Conservation (phyloP, 1,284 basidiomycete species). For the Phellopilus nigrolimitatus region DNA sequence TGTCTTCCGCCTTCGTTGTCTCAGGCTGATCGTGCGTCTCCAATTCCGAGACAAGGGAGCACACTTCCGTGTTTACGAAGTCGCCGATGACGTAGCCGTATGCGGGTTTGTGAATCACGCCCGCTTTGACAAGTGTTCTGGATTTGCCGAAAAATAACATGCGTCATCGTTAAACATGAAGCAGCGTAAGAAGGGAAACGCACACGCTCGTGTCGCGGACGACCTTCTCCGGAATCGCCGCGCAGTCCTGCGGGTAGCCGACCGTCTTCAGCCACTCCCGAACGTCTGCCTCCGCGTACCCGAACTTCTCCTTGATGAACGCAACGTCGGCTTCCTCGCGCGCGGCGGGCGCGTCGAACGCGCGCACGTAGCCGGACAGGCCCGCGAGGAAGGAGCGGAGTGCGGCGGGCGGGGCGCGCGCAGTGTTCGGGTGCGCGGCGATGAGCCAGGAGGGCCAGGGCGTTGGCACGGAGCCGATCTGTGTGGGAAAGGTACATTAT, state of each 20-base stretch:
- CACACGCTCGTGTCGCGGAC: constrained; percentile 69
- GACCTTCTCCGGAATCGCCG: constrained; percentile 56
- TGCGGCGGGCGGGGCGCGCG: constrained; percentile 45
- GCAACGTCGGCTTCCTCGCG: constrained; percentile 61
- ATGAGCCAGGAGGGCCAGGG: constrained; percentile 98
- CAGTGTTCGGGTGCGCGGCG: constrained; percentile 67
- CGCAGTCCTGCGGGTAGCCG: constrained; percentile 65
- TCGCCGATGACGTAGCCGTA: constrained; percentile 52
- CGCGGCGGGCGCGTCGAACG: constrained; percentile 62
- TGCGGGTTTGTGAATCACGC: constrained; percentile 60
- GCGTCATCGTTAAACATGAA: constrained; percentile 6
- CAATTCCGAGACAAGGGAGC: constrained; percentile 28
- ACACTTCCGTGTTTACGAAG: constrained; percentile 60
- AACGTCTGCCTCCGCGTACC: constrained; percentile 78
- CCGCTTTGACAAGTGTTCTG: constrained; percentile 71
- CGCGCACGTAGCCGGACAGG: constrained; percentile 61
- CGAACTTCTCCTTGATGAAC: constrained; percentile 76
- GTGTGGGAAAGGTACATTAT: background rate
- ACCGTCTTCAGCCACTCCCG: constrained; percentile 81
- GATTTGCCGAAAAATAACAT: constrained; percentile 3
- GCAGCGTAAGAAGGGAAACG: constrained; percentile 25
- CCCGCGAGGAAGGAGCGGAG: constrained; percentile 60
- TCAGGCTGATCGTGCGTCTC: too few relatives aligned
- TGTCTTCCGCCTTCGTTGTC: too few relatives aligned
- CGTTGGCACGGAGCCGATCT: constrained; percentile 86